A percentile compares a stretch with the other conserved stretches of the same genome.
These are phyloP conservation scores for Colletotrichum caudatum DNA, from an alignment of 2,329 filamentous ascomycete genomes.

Conservation along the genomic window DNA sequence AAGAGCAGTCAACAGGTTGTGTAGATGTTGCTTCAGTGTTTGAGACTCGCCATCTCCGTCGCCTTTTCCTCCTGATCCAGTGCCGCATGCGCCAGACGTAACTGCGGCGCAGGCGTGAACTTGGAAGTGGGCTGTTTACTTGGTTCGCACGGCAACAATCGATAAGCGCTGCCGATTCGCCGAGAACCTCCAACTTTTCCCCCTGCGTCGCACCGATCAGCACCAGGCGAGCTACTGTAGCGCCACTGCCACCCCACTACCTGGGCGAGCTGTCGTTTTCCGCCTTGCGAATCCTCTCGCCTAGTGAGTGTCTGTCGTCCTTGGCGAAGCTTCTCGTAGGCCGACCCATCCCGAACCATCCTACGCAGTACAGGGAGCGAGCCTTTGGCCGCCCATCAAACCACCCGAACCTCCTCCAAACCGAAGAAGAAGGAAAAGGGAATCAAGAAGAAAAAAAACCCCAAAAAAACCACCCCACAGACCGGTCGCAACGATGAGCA, in stretches of 20 bases:
- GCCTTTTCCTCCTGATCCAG: slow-evolving; percentile 9
- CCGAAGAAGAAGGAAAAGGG: too few species aligned
- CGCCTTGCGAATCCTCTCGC: slow-evolving; percentile 12
- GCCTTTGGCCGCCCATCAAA: slow-evolving; percentile 30
- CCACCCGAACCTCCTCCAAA: slow-evolving; percentile 35
- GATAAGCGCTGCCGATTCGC: slow-evolving; percentile 50
- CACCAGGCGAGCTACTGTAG: neutral
- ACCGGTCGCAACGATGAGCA: slow-evolving; percentile 49
- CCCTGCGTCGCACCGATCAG: slow-evolving; percentile 17
- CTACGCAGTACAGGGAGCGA: neutral
- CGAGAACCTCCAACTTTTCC: slow-evolving; percentile 28
- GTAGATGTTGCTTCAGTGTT: neutral
- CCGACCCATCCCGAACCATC: slow-evolving; percentile 36
- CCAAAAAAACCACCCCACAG: neutral
- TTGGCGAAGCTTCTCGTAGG: slow-evolving; percentile 15
- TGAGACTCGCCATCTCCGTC: neutral
- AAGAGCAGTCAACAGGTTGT: neutral
- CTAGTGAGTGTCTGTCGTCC: slow-evolving; percentile 21
- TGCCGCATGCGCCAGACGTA: slow-evolving; percentile 23
- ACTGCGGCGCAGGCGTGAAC: slow-evolving; percentile 19
- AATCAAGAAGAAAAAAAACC: too few species aligned
- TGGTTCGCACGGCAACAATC: slow-evolving; percentile 60
- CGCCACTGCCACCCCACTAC: slow-evolving; percentile 7
- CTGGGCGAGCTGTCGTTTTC: neutral
- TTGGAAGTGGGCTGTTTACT: slow-evolving; percentile 42